Evolutionary conservation across 1,284 basidiomycete species (phyloP).

Genomic region (Rugiboletus extremiorientalis): DNA sequence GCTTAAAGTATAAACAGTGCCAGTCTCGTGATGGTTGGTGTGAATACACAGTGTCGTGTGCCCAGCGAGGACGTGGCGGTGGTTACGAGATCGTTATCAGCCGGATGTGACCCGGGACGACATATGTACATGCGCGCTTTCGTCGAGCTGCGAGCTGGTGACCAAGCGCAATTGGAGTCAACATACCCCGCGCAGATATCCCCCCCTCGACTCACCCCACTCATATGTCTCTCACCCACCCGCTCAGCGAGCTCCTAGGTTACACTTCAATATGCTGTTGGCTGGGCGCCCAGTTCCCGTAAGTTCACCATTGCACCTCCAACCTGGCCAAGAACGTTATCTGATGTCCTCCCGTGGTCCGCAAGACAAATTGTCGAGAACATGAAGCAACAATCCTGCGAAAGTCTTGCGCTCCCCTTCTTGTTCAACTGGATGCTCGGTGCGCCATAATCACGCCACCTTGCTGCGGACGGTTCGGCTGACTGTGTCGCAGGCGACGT

Average conservation of each 20-base stretch:
- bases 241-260: constrained; percentile 59
- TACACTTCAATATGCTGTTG: constrained; percentile 83
- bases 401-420: constrained; percentile 87
- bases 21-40: no score
- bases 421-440: constrained; percentile 89
- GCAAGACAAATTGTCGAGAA: constrained; percentile 82
- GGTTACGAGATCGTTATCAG: neutral
- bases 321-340: constrained; percentile 6
- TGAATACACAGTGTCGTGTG: no score
- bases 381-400: constrained; percentile 68
- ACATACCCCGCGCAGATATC: constrained; percentile 8
- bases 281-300: constrained; percentile 92
- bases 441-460: constrained; percentile 38
- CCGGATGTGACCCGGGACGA: neutral
- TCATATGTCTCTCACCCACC: constrained; percentile 20
- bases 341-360: constrained; percentile 7
- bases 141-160: no score
- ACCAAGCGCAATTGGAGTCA: no score
- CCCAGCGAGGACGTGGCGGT: no score
- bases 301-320: constrained; percentile 38
- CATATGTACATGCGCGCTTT: no score
- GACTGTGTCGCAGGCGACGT: constrained; percentile 64
- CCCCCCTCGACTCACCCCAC: no score
- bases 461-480: neutral
- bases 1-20: constrained; percentile 18